Evolutionary conservation across 768 basidiomycete genomes (phyloP), one percentile per base, ranked within the genome.

Genomic region (Mycena galericulata): DNA sequence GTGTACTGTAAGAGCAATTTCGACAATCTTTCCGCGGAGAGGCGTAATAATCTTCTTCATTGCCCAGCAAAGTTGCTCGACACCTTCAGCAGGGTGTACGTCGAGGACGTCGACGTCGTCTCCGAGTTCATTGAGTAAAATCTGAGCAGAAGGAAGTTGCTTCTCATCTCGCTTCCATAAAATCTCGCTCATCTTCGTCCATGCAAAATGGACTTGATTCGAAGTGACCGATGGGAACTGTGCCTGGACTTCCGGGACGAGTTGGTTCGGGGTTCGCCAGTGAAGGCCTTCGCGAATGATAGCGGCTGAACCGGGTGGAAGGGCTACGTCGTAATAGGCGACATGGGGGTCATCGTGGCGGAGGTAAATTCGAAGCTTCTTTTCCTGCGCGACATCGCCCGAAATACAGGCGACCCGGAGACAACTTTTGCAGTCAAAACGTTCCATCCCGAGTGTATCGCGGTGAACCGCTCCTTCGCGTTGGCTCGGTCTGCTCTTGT

Each of bases 201-300:
- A 75, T 18, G 72, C 65, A 11, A 27, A 40, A 47, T 73, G 56
- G 3, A 75, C 54, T 46, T 75, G 74, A 6, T 14, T 29, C n/a
- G 64, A 20, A 1, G 69, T 72, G 17, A 69, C 60, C 9, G 67
- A 64, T 18, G 74, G 74, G 26, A 76, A 78, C 38, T 76, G 70
- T 6, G 74, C 75, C 2, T 75, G 73, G n/a, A 73, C 80, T 58
- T 65, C 72, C 2, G 76, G 78, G 43, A 78, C 72, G 69, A 73
- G 50, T 17, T 29, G 20, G 1, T 53, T 29, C 3, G 66, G 66
- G 1, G 58, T 60, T 6, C 41, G 45, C 41, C 43, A 46, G 32
- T 58, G 41, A n/a, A 58, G 27, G 3, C 43, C 57, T 12, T 43
- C 43, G 26, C 43, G 57, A 11, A 58, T 58, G 18, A 45, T 58